Evolutionary conservation across 164 flowering plant genomes (phyloP).

Genomic region (Dillenia suffruticosa): DNA sequence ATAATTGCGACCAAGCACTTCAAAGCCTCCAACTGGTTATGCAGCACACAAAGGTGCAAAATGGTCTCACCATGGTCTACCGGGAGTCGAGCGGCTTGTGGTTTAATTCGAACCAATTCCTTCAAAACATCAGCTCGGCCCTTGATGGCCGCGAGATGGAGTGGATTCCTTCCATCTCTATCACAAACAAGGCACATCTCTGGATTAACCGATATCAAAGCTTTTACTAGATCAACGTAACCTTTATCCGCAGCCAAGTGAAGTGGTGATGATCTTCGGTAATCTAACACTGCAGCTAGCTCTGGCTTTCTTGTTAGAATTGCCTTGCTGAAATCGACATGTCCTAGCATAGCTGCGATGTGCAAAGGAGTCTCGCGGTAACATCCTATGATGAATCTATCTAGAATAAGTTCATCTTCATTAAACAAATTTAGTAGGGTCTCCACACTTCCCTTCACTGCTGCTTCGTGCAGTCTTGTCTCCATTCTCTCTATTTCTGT

Average conservation of each 20-base stretch:
- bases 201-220: neutral
- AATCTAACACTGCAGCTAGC: conserved; percentile 18
- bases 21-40: conserved; percentile 19
- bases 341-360: conserved; percentile 21
- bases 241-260: conserved; percentile 29
- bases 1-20: conserved; percentile 12
- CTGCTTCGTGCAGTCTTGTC: conserved; percentile 23
- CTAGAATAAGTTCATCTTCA: conserved; percentile 19
- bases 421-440: conserved; percentile 15
- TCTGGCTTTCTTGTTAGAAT: conserved; percentile 10
- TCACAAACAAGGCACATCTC: conserved; percentile 11
- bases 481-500: conserved; percentile 11
- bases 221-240: conserved; percentile 9
- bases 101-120: conserved; percentile 12
- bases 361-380: conserved; percentile 21
- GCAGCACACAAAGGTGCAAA: conserved; percentile 19
- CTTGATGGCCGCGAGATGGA: conserved; percentile 26
- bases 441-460: conserved; percentile 14
- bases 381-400: conserved; percentile 4
- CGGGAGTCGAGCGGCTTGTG: conserved; percentile 6
- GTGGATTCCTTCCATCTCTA: conserved; percentile 21
- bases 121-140: conserved; percentile 18
- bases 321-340: neutral
- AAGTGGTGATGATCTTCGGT: conserved; percentile 14
- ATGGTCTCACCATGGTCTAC: conserved; percentile 15